Conservation (phyloP, 2,329 filamentous ascomycete species). For the Phialophora chinensis region DNA sequence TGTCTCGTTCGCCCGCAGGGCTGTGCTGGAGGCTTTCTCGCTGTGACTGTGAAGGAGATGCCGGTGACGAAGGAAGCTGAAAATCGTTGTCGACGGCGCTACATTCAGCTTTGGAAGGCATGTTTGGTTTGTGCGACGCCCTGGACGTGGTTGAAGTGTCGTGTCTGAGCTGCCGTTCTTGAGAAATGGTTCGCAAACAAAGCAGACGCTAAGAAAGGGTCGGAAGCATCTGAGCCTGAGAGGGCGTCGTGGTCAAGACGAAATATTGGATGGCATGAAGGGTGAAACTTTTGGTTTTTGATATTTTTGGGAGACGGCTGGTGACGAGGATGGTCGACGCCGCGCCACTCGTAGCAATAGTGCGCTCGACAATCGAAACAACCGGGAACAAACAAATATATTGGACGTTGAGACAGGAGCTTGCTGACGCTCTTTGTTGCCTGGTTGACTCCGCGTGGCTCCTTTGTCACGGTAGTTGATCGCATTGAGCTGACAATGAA, state of each 20-base stretch:
- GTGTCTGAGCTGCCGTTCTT: neutral
- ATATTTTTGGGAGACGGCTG: neutral
- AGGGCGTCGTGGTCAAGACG: neutral
- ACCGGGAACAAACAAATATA: neutral
- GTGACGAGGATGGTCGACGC: neutral
- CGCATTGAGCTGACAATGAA: neutral
- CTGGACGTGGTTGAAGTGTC: neutral
- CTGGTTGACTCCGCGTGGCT: neutral
- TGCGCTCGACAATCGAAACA: neutral
- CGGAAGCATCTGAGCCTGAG: neutral
- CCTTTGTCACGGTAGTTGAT: neutral
- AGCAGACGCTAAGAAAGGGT: neutral
- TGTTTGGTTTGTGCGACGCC: neutral
- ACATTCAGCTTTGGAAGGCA: neutral
- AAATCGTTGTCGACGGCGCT: neutral
- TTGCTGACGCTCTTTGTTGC: slow-evolving; percentile 4
- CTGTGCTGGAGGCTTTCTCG: neutral
- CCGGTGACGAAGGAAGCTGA: neutral
- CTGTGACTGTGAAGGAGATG: neutral
- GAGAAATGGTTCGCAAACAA: neutral
- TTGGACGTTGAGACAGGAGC: neutral
- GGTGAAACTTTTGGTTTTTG: neutral
- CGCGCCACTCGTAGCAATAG: neutral
- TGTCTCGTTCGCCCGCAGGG: neutral
- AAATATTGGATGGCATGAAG: neutral